These are phyloP conservation scores for Pneumocystis carinii DNA, from an alignment of 1,139 yeast genomes.

Conservation along the genomic window DNA sequence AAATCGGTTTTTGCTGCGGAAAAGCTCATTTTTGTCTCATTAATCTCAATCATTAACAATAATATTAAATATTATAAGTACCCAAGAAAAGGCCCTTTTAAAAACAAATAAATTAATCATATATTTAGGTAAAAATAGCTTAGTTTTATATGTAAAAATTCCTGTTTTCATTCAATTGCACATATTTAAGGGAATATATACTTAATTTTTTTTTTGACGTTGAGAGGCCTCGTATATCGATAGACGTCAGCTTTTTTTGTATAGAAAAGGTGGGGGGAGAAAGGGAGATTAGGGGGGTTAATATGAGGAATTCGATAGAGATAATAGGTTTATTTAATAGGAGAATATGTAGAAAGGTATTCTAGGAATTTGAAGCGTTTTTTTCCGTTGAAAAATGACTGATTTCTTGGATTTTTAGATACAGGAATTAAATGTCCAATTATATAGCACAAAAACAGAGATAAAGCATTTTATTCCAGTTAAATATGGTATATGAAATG, in stretches of 20 bases:
- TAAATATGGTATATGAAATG: neutral
- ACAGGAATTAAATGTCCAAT: neutral
- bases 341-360: neutral
- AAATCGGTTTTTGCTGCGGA: slow-evolving; percentile 3
- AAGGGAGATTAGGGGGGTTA: neutral
- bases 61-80: neutral
- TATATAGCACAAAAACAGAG: neutral
- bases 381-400: neutral
- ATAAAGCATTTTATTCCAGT: neutral
- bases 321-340: neutral
- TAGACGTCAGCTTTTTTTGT: neutral
- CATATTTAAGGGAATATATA: neutral
- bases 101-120: neutral
- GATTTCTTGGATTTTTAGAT: neutral
- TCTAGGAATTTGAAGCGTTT: neutral
- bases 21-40: neutral
- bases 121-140: neutral
- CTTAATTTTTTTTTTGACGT: neutral
- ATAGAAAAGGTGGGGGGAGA: neutral
- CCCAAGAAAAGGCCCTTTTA: neutral
- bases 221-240: neutral
- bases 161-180: neutral
- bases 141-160: neutral
- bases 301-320: neutral
- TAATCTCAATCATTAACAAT: neutral